Evolutionary conservation across 495 filamentous ascomycete genomes (phyloP), one percentile per base, ranked within the genome.

Genomic region (Aspergillus heteromorphus): DNA sequence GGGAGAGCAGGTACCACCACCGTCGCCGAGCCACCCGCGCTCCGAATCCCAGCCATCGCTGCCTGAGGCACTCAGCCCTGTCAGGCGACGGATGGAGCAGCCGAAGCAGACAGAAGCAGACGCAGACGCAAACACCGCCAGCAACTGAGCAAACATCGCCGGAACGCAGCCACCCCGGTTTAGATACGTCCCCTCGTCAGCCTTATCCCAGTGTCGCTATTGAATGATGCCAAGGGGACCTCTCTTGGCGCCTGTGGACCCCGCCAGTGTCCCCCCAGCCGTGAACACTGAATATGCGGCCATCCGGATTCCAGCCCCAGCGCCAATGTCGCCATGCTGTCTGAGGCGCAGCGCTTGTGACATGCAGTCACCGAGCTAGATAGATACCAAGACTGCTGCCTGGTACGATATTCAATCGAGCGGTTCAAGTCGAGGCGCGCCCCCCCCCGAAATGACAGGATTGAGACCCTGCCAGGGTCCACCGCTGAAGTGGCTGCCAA

Each of bases 401-500:
- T 47, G 25, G 19, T 16, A 2, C 4, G 2, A 4, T 4, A 2
- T 17, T 4, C 20, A 3, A 23, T 16, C 21, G 16, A 7, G 11
- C 42, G 19, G 14, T 47, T 45, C 19, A 25, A n/a, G 13, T 25
- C 18, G 23, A n/a, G 7, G 13, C 43, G n/a, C n/a, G 21, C 14
- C 40, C 20, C 16, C 6, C 7, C 18, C 34, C 17, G 31, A 53
- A 36, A 11, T 7, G 16, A 27, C n/a, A 47, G 43, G 23, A 47
- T 47, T 19, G 11, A 16, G 27, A 21, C 45, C 45, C 53, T 38
- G 38, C 38, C 13, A 45, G 45, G 36, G 23, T 48, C 53, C 53
- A 49, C 53, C 41, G 53, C 36, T 55, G 53, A 55, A 49, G 9
- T 49, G 53, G 45, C 45, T 43, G 53, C 53, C 53, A 55, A 55